Evolutionary conservation across 2,329 filamentous ascomycete genomes (phyloP), one percentile per base, ranked within the genome.

Genomic region (Claviceps quebecensis): DNA sequence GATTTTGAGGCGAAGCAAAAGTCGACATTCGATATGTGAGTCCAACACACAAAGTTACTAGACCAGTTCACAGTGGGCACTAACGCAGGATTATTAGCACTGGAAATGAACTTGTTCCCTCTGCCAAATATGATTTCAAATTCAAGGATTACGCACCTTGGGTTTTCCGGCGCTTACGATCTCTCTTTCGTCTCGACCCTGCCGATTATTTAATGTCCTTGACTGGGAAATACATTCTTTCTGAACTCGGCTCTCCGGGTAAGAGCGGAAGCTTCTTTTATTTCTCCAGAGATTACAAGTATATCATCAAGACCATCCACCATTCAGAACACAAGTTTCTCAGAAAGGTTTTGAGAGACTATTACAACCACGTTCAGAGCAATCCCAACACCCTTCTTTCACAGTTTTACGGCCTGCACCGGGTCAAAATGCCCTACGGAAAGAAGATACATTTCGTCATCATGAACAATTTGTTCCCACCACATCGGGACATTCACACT

Each of bases 111-210:
- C 75, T 98, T 65, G 95, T 95, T 5, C 93, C 93, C 22, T 96
- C 91, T 55, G 90, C 93, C 59, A 97, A 98, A 70, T 98, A 98
- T 73, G 93, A 98, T 72, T 98, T 98, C 81, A 98, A 98, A 69
- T 98, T 98, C 77, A 98, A 98, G 72, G 93, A 98, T 71, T 98
- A 98, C 68, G 91, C 91, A n/a, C 93, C 93, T 52, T 97, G 91
- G 90, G 93, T 98, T 53, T 98, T 98, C 70, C 87, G 93, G 61
- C 87, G 89, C 69, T 77, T 98, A 44, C 86, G 93, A 58, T 75
- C 81, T 47, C 85, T 84, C 56, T 98, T 98, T 72, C 82, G 85
- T 60, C 80, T 97, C 51, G 93, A 98, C 64, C 93, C 93, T 22
- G 93, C 91, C 59, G 93, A 98, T 68, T 98, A 98, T 65, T 81